Evolutionary conservation across 1,284 basidiomycete genomes (phyloP), one percentile per base, ranked within the genome.

Genomic region (Bjerkandera adusta): DNA sequence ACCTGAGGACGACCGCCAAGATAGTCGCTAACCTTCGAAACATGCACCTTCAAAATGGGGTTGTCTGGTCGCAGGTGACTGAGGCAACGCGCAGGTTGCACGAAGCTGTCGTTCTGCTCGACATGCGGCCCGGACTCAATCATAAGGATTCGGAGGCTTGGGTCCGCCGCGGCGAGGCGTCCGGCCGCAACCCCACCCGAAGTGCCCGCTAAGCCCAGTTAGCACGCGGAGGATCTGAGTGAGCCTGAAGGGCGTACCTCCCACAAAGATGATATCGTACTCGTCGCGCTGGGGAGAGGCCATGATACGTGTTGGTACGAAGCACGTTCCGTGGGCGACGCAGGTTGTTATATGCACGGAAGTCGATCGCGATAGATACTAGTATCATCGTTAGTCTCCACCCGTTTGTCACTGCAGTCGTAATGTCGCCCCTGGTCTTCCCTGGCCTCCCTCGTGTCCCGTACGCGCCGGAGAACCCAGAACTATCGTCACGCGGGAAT

Each of bases 191-290:
- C 57, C 20, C 72, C 72, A 10, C 63, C 72, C 15, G 63, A 56
- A 1, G 73, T 65, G 12, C 72, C 74, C 6, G 71, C 73, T 76
- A 34, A 32, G 36, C 35, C 37, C 18, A n/a, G 26, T 21, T 32
- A 29, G 30, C 18, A 12, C 20, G n/a, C 25, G 15, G 21, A 5
- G 41, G 25, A 33, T 44, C 5, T 36, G 40, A 22, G 25, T n/a
- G 36, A 21, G 22, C 4, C 10, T 33, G 32, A 38, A 55, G 16
- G 22, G 54, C 66, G 36, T 37, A 69, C 75, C 75, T 49, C 75
- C 76, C 22, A 71, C 75, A 49, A 77, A 70, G 45, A 76, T 68
- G 26, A 77, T 68, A 50, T 76, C 75, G 57, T 68, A 75, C 16
- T 58, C 59, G 30, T 45, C 35, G 3, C 43, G 44, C 16, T 40